Conservation (phyloP, 768 basidiomycete genomes). For the Amanita phalloides region DNA sequence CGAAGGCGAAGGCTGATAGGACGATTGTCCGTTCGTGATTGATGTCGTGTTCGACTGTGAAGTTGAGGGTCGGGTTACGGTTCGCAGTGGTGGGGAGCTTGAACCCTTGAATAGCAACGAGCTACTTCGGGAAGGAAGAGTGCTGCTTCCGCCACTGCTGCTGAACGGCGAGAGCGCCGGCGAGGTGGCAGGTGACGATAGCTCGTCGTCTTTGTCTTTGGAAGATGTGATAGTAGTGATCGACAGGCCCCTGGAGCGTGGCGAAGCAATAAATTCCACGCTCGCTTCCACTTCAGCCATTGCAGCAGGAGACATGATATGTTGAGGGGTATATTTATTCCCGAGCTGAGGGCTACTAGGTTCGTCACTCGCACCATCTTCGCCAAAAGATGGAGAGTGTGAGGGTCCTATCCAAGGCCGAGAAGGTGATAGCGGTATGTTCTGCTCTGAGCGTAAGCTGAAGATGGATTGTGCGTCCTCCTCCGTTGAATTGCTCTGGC, state of each 20-base stretch:
- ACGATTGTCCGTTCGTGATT: neutral
- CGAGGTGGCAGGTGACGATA: neutral
- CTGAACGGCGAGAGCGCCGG: constrained; percentile 4
- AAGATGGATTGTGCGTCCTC: constrained; percentile 48
- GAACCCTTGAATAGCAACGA: constrained; percentile 1
- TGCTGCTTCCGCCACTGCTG: constrained; percentile 1
- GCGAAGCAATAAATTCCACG: constrained; percentile 21
- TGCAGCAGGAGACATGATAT: constrained; percentile 59
- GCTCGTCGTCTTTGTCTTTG: constrained; percentile 10
- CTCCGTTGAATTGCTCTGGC: constrained; percentile 27
- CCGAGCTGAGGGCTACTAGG: constrained; percentile 23
- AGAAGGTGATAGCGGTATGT: constrained; percentile 17
- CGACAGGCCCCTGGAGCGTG: constrained; percentile 24
- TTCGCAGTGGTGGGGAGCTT: neutral
- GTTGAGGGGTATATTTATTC: constrained; percentile 47
- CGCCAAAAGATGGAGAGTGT: constrained; percentile 30
- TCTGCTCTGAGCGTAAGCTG: constrained; percentile 37
- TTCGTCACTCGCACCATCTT: constrained; percentile 28
- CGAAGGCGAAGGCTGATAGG: constrained; percentile 12
- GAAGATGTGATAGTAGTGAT: constrained; percentile 25
- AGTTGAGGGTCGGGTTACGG: constrained; percentile 21
- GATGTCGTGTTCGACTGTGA: constrained; percentile 19
- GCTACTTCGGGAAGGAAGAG: constrained; percentile 5
- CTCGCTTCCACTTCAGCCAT: constrained; percentile 51
- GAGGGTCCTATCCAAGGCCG: constrained; percentile 15